Evolutionary conservation across 495 filamentous ascomycete species (phyloP).

Genomic region (Annulohypoxylon stygium): DNA sequence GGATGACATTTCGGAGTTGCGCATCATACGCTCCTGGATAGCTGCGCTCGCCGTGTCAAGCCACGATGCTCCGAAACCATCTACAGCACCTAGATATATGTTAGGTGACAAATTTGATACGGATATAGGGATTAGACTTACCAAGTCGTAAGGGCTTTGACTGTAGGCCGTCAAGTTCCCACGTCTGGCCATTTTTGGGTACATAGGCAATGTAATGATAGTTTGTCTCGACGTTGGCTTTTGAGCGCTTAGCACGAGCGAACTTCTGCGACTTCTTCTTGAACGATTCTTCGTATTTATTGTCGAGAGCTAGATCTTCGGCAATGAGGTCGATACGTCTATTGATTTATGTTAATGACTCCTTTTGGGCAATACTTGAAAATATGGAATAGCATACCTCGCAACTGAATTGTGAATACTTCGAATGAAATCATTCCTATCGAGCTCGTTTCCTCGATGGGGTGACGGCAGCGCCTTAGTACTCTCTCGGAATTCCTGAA

Average conservation of each 20-base stretch:
- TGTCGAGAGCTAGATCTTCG: constrained; percentile 76
- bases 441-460: constrained; percentile 79
- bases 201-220: constrained; percentile 95
- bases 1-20: constrained; percentile 52
- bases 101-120: constrained; percentile 7
- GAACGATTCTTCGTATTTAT: constrained; percentile 64
- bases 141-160: constrained; percentile 78
- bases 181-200: constrained; percentile 78
- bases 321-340: constrained; percentile 84
- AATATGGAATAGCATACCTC: constrained; percentile 63
- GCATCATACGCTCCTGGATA: constrained; percentile 58
- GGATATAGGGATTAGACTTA: constrained; percentile 45
- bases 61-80: constrained; percentile 53
- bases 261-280: constrained; percentile 56
- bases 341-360: neutral
- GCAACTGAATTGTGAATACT: constrained; percentile 88
- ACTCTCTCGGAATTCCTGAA: constrained; percentile 77
- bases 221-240: constrained; percentile 53
- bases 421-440: constrained; percentile 81
- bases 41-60: constrained; percentile 53
- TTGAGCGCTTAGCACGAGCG: constrained; percentile 35
- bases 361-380: neutral
- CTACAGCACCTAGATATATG: constrained; percentile 22
- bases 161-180: constrained; percentile 92
- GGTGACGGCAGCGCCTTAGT: constrained; percentile 76